A percentile compares a stretch with the other conserved stretches of the same genome.
Conservation (phyloP, 805 yeast species). For the Barnettozyma botsteinii region DNA sequence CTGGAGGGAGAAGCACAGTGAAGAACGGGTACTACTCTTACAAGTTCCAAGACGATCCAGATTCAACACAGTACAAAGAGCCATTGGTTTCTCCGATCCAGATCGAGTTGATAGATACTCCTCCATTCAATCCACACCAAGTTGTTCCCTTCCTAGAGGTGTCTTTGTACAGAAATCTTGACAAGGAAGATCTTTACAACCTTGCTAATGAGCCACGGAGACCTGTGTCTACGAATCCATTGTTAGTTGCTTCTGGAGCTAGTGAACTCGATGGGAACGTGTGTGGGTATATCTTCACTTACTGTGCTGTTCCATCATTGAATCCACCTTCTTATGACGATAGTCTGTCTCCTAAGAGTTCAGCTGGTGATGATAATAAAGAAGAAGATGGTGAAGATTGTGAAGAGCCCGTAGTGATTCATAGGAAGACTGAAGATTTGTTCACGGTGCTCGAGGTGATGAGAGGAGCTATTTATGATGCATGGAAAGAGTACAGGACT, state of each 20-base stretch:
- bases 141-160: constrained; percentile 74
- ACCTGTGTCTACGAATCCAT: constrained; percentile 59
- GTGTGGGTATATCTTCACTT: constrained; percentile 69
- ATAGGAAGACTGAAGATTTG: constrained; percentile 13
- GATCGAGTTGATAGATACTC: constrained; percentile 69
- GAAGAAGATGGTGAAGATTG: too few species aligned
- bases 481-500: constrained; percentile 62
- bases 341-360: constrained; percentile 14
- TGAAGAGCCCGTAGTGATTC: constrained; percentile 8
- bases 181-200: constrained; percentile 51
- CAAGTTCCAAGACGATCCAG: constrained; percentile 10
- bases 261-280: constrained; percentile 69
- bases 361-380: constrained; percentile 9
- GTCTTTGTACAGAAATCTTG: constrained; percentile 57
- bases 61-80: constrained; percentile 29
- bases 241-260: constrained; percentile 74
- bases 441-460: constrained; percentile 34
- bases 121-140: constrained; percentile 59
- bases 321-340: constrained; percentile 54
- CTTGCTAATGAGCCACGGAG: constrained; percentile 57
- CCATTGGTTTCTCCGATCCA: constrained; percentile 56
- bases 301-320: constrained; percentile 59
- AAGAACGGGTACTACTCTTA: constrained; percentile 19
- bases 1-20: constrained; percentile 7
- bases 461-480: constrained; percentile 56